Conservation (phyloP, 2,329 filamentous ascomycete species). For the Hymenoscyphus infarciens region DNA sequence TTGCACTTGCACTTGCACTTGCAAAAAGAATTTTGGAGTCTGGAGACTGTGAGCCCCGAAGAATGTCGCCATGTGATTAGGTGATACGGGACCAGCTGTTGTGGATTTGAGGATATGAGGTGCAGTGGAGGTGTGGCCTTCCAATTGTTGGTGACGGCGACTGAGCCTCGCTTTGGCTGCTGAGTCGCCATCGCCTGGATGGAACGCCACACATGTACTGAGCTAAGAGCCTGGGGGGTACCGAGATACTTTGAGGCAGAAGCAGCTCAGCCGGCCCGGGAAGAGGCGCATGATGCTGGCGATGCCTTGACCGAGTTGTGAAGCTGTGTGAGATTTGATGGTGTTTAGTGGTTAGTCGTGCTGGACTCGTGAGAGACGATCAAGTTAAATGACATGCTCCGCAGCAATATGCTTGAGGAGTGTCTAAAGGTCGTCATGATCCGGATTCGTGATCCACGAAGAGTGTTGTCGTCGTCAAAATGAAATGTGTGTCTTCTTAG, state of each 20-base stretch:
- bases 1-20: too few species aligned
- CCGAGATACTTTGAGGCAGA: not conserved
- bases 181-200: not conserved
- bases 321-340: not conserved
- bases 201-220: not conserved
- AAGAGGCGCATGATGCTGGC: not conserved
- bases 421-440: not conserved
- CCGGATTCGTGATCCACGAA: not conserved
- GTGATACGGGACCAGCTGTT: slow-evolving; percentile 1
- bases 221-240: not conserved
- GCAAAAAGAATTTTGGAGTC: not conserved
- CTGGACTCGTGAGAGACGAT: slow-evolving; percentile 22
- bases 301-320: not conserved
- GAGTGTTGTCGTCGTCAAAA: not conserved
- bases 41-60: not conserved
- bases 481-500: not conserved
- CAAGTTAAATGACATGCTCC: not conserved
- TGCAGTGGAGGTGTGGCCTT: too few species aligned
- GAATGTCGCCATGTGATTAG: slow-evolving; percentile 1
- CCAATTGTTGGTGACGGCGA: not conserved
- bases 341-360: slow-evolving; percentile 10
- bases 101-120: not conserved
- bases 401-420: not conserved
- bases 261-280: not conserved
- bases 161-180: slow-evolving; percentile 5